Conservation (phyloP, 495 filamentous ascomycete genomes). For the Penicillium cosmopolitanum region DNA sequence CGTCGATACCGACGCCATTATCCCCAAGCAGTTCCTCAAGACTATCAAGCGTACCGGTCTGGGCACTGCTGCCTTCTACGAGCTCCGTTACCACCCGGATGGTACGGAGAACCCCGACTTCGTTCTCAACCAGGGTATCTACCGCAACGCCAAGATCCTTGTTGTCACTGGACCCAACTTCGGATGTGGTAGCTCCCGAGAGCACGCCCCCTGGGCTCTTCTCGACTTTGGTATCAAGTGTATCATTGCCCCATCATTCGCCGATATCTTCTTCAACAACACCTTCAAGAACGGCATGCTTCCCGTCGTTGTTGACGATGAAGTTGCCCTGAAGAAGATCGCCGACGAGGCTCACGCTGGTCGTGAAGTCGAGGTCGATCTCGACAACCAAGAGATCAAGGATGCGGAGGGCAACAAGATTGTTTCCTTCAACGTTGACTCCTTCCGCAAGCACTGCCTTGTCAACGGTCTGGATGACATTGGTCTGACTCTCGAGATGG, state of each 20-base stretch:
- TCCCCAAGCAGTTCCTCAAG: constrained; percentile 98
- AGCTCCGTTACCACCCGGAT: constrained; percentile 75
- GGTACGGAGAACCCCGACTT: constrained; percentile 78
- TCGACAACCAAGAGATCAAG: constrained; percentile 82
- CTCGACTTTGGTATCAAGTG: constrained; percentile 95
- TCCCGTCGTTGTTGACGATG: constrained; percentile 74
- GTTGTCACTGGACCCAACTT: constrained; percentile 95
- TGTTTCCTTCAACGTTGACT: constrained; percentile 81
- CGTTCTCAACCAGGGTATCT: constrained; percentile 88
- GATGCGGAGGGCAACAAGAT: constrained; percentile 72
- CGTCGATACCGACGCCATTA: constrained; percentile 97
- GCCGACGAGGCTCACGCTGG: constrained; percentile 81
- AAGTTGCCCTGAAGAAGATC: constrained; percentile 67
- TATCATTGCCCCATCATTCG: constrained; percentile 89
- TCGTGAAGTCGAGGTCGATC: constrained; percentile 87
- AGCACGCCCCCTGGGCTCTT: constrained; percentile 97
- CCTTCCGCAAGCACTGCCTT: constrained; percentile 92
- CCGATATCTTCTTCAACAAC: constrained; percentile 99
- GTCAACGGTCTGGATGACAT: constrained; percentile 97
- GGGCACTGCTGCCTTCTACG: constrained; percentile 83
- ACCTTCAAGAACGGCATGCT: constrained; percentile 99
- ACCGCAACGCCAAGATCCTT: constrained; percentile 83
- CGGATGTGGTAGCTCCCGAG: constrained; percentile 89
- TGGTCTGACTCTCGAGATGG: constrained; percentile 88
- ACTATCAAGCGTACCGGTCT: constrained; percentile 98